Percentiles rank a stretch among this genome's conserved stretches.
Conservation (phyloP, 108 stramenopile species). For the Pseudonitzschia multistriata region DNA sequence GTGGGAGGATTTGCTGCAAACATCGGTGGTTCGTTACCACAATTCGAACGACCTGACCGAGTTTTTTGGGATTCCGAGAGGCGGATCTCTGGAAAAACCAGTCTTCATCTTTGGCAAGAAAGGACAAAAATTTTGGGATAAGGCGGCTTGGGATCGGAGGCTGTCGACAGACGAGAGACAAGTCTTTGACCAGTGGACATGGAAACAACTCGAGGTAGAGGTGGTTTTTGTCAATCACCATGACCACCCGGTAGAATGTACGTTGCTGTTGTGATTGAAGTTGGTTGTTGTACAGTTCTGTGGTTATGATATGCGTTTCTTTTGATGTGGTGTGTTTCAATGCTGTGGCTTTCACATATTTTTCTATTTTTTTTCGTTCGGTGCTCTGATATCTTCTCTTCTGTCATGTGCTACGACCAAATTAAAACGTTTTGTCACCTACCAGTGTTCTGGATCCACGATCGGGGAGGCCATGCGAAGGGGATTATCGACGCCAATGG, state of each 20-base stretch:
- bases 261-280: too few species aligned
- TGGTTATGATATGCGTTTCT: too few species aligned
- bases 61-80: conserved; percentile 48
- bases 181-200: conserved; percentile 53
- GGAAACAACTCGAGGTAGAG: conserved; percentile 44
- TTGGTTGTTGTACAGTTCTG: neutral
- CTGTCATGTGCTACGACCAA: neutral
- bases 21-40: conserved; percentile 56
- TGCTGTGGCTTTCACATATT: neutral
- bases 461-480: conserved; percentile 27
- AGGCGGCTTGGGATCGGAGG: conserved; percentile 3
- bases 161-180: conserved; percentile 29
- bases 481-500: conserved; percentile 30
- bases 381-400: too few species aligned
- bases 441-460: conserved; percentile 54
- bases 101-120: conserved; percentile 55
- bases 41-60: conserved; percentile 41
- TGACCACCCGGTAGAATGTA: conserved; percentile 50
- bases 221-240: conserved; percentile 55
- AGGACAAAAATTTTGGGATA: conserved; percentile 33
- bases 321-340: neutral
- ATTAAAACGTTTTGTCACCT: neutral
- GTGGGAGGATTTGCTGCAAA: conserved; percentile 75
- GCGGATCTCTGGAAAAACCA: conserved; percentile 35
- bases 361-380: neutral